Evolutionary conservation across 129 eudicot species (phyloP), one percentile per base, ranked within the genome.

Genomic region (Flaveria brownii): DNA sequence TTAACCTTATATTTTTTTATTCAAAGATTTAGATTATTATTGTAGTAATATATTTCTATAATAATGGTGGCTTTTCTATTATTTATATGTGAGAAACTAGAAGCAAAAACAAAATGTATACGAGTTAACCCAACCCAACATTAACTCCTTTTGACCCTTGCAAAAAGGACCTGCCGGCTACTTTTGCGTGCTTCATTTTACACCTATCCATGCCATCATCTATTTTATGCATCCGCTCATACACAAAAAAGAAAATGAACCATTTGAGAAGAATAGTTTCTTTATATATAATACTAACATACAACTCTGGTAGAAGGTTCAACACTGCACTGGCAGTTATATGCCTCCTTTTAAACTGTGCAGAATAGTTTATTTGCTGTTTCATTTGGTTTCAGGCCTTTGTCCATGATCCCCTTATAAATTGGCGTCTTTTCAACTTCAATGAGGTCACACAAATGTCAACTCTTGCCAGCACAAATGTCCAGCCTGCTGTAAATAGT

Each of bases 341-440:
- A 15, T 15, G 66, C 17, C 10, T 25, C 25, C 13, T 60, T 23
- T 17, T 25, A 54, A 5, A 33, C 70, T 41, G 25, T 69, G 71
- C 57, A 69, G 16, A 51, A 60, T 42, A 25, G 26, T 5, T 66
- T 23, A 28, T 43, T 74, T 50, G 20, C 45, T 70, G 23, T 36
- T 52, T 57, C 61, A 20, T 28, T 39, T 71, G 42, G 56, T 75
- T 80, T 54, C 80, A 95, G 99, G 99, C 99, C 22, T 95, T 95
- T 68, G 99, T 95, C 74, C 99, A 95, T 70, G 99, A 95, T 52
- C 99, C 99, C 12, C 96, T 95, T 41, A 91, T 95, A 78, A 95
- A 95, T 57, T 95, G 99, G 99, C 97, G 99, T 76, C 92, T 95
- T 52, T 91, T 95, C 88, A 87, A 91, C 84, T 86, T 89, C 86